Percentiles rank a stretch among this genome's conserved stretches.
These are phyloP conservation scores for Myochromella boudieri DNA, from an alignment of 768 basidiomycete genomes.

Conservation along the genomic window DNA sequence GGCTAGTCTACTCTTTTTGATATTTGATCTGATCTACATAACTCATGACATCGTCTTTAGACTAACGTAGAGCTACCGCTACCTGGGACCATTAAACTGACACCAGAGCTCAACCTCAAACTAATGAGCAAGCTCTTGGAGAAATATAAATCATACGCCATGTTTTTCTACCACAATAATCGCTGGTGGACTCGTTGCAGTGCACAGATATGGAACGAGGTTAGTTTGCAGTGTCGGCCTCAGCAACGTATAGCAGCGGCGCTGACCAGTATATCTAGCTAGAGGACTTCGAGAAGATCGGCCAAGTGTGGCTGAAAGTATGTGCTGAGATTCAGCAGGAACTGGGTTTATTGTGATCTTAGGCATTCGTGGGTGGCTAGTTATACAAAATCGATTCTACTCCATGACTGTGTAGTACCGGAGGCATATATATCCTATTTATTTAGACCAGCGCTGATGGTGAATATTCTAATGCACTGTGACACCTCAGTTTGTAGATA, in stretches of 20 bases:
- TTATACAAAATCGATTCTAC: too few relatives aligned
- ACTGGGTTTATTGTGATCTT: slow-evolving; percentile 9
- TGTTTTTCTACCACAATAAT: slow-evolving; percentile 35
- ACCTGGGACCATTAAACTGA: slow-evolving; percentile 23
- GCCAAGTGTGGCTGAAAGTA: slow-evolving; percentile 32
- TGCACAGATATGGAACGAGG: slow-evolving; percentile 49
- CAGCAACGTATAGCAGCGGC: background rate
- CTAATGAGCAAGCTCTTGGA: slow-evolving; percentile 31
- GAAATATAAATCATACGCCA: slow-evolving; percentile 34
- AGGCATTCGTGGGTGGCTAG: too few relatives aligned
- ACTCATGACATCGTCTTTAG: slow-evolving; percentile 19
- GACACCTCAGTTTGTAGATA: too few relatives aligned
- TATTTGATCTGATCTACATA: background rate
- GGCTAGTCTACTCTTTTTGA: slow-evolving; percentile 39
- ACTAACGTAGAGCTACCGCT: slow-evolving; percentile 43
- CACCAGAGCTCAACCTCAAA: slow-evolving; percentile 19
- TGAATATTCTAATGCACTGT: too few relatives aligned
- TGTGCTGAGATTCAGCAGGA: slow-evolving; percentile 34
- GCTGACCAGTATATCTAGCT: slow-evolving; percentile 23
- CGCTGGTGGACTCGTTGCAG: slow-evolving; percentile 49
- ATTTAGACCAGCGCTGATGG: too few relatives aligned
- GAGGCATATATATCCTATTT: too few relatives aligned
- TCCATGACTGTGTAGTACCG: too few relatives aligned
- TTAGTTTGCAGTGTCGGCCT: too few relatives aligned
- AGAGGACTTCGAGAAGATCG: slow-evolving; percentile 42